A percentile compares a stretch with the other conserved stretches of the same genome.
phyloP scores from a whole-genome alignment of 1,139 yeast genomes.

The Pichia norvegensis region DNA sequence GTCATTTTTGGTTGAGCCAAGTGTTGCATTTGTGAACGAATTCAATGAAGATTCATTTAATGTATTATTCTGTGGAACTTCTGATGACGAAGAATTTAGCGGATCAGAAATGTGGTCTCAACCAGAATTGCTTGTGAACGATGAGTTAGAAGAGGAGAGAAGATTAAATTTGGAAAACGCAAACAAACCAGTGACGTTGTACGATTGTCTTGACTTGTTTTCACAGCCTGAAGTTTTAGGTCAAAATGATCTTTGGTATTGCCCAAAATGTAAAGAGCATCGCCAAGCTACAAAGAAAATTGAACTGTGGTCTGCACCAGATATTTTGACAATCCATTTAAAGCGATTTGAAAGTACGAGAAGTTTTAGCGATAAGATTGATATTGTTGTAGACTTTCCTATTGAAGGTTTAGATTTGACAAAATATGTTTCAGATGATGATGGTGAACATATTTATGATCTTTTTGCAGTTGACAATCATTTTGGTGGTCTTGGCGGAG shows the following conservation, averaged over 20 bases:
- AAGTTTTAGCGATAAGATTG: slow-evolving; percentile 84
- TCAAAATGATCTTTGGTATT: slow-evolving; percentile 89
- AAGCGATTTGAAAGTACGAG: slow-evolving; percentile 85
- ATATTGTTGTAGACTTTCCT: slow-evolving; percentile 79
- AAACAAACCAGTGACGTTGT: slow-evolving; percentile 50
- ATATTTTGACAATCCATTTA: slow-evolving; percentile 78
- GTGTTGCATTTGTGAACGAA: slow-evolving; percentile 53
- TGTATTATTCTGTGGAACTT: slow-evolving; percentile 42
- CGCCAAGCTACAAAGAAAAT: slow-evolving; percentile 87
- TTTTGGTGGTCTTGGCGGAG: slow-evolving; percentile 95
- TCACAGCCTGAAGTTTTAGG: slow-evolving; percentile 81
- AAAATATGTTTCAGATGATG: slow-evolving; percentile 39
- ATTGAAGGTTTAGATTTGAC: slow-evolving; percentile 72
- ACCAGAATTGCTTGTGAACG: slow-evolving; percentile 44
- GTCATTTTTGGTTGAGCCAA: slow-evolving; percentile 2
- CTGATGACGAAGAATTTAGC: slow-evolving; percentile 29
- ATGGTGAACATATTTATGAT: slow-evolving; percentile 53
- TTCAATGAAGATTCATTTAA: slow-evolving; percentile 50
- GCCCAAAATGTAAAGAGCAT: slow-evolving; percentile 83
- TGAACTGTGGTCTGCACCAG: slow-evolving; percentile 89
- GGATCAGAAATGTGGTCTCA: slow-evolving; percentile 46
- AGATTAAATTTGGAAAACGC: slow-evolving; percentile 29
- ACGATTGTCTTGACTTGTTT: slow-evolving; percentile 69
- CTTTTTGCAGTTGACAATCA: slow-evolving; percentile 91
- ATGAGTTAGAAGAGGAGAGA: slow-evolving; percentile 40